Evolutionary conservation across 768 basidiomycete genomes (phyloP), one percentile per base, ranked within the genome.

Genomic region (Cystofilobasidium ferigula): DNA sequence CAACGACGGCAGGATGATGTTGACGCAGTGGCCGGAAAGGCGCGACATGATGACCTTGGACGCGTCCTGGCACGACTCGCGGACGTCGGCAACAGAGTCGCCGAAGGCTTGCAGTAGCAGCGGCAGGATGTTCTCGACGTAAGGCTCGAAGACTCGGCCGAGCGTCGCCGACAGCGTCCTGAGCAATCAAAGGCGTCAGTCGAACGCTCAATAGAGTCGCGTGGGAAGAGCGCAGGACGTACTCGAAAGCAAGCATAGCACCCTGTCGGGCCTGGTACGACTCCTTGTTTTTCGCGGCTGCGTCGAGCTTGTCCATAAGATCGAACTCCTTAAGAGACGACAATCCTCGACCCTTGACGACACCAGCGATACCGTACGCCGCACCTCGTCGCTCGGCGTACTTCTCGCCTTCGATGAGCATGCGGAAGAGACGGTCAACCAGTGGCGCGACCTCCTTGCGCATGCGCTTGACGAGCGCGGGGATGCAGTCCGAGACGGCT

Each of bases 321-420:
- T 86, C 80, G 73, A 86, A 87, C 73, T 91, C 85, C 74, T 92
- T 90, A 78, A 98, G 83, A 0, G 85, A 83, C 0, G 83, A 79
- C 34, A 98, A 83, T 0, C 95, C 95, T 1, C 85, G 82, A n/a
- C 95, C 95, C 72, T 87, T 88, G 73, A 97, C 81, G 48, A 89
- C 83, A 32, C 95, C 95, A 1, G 94, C 91, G 24, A 99, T 78
- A 47, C 94, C 95, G 75, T 97, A 98, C 1, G 94, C 93, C 0
- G 94, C 93, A 36, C 95, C 95, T n/a, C 94, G 83, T n/a, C 95
- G 83, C 59, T 83, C 82, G 13, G 89, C 94, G 73, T 99, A 98
- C 74, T 92, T 97, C 10, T 83, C 79, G 6, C 84, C 85, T 57
- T 83, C 80, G 67, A 88, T 84, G 22, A 97, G 80, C 38, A 90